Percentiles rank a stretch among this genome's conserved stretches.
Evolutionary conservation across 2,329 filamentous ascomycete species (phyloP).

Genomic region (Botryotinia convoluta): DNA sequence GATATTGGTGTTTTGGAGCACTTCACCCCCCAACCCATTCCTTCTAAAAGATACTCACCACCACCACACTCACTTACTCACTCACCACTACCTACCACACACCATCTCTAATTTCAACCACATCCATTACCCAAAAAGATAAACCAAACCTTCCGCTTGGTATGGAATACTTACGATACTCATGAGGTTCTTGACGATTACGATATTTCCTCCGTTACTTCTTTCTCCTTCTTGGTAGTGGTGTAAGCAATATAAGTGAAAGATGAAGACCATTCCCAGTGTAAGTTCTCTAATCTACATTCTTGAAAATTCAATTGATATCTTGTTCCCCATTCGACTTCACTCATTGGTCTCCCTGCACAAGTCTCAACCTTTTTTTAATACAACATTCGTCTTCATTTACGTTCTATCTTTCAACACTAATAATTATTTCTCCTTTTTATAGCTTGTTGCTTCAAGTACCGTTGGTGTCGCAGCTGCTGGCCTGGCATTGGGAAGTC

Average conservation of each 20-base stretch:
- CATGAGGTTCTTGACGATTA: slow-evolving; percentile 30
- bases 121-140: neutral
- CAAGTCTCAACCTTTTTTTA: neutral
- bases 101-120: neutral
- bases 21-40: slow-evolving; percentile 13
- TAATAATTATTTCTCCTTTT: slow-evolving; percentile 23
- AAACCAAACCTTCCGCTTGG: slow-evolving; percentile 13
- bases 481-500: slow-evolving; percentile 37
- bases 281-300: slow-evolving; percentile 30
- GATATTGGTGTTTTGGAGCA: neutral
- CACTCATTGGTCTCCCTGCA: slow-evolving; percentile 15
- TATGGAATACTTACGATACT: slow-evolving; percentile 34
- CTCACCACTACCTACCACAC: neutral
- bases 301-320: neutral
- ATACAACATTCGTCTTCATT: neutral
- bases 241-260: slow-evolving; percentile 26
- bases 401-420: neutral
- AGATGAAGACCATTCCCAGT: slow-evolving; percentile 38
- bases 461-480: slow-evolving; percentile 39
- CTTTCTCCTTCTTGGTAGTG: slow-evolving; percentile 26
- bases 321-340: neutral
- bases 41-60: neutral
- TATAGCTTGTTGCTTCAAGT: slow-evolving; percentile 40
- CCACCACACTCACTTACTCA: neutral
- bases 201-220: slow-evolving; percentile 29